Evolutionary conservation across 2,329 filamentous ascomycete genomes (phyloP).

Genomic region (Pezicula neosporulosa): DNA sequence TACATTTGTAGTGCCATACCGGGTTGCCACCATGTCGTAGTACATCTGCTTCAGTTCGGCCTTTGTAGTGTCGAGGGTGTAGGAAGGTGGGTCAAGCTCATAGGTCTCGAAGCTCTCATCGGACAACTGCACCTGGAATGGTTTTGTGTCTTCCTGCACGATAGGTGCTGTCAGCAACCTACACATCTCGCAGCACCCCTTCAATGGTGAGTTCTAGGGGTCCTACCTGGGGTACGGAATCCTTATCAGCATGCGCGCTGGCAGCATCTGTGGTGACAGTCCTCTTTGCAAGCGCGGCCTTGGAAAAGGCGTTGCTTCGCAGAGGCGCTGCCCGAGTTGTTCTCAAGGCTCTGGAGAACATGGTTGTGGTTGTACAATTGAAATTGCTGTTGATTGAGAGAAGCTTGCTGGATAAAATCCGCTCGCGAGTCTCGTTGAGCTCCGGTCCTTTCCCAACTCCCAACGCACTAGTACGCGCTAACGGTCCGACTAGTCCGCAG

Average conservation of each 20-base stretch:
- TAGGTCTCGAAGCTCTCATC: slow-evolving; percentile 99
- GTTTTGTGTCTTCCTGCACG: slow-evolving; percentile 82
- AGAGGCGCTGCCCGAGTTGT: slow-evolving; percentile 57
- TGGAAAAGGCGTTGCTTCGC: slow-evolving; percentile 31
- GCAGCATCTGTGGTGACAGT: slow-evolving; percentile 94
- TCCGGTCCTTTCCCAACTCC: background rate
- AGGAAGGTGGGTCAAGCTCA: slow-evolving; percentile 92
- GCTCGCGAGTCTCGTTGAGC: background rate
- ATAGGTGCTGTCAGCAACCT: background rate
- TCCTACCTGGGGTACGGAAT: slow-evolving; percentile 60
- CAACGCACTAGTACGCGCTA: background rate
- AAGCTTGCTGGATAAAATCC: background rate
- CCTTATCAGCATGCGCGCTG: slow-evolving; percentile 82
- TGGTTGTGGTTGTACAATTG: slow-evolving; percentile 34
- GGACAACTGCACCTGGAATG: slow-evolving; percentile 87
- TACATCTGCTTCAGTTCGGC: slow-evolving; percentile 99
- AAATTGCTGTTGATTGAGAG: background rate
- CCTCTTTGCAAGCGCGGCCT: slow-evolving; percentile 44
- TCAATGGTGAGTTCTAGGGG: background rate
- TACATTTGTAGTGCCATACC: slow-evolving; percentile 54
- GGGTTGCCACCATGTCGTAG: slow-evolving; percentile 90
- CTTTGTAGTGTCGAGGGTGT: slow-evolving; percentile 92
- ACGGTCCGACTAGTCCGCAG: background rate
- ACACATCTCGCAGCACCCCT: background rate
- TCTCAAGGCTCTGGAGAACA: slow-evolving; percentile 71